These are phyloP conservation scores for Glarea lozoyensis DNA, from an alignment of 495 filamentous ascomycete genomes.

Conservation along the genomic window DNA sequence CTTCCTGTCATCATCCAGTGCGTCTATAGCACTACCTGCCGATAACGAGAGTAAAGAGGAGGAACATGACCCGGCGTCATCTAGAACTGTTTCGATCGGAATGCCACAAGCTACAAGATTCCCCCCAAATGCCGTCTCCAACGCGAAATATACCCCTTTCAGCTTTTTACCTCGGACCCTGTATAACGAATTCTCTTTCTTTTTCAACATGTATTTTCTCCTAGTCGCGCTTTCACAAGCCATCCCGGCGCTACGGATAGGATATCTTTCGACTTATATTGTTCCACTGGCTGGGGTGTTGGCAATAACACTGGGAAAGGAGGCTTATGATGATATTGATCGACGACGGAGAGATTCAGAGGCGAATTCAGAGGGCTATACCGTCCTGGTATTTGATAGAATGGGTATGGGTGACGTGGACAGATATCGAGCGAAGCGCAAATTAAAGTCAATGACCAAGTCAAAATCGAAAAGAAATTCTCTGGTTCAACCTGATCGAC, in stretches of 20 bases:
- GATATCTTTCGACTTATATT: conserved; percentile 91
- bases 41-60: conserved; percentile 31
- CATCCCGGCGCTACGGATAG: conserved; percentile 80
- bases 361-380: conserved; percentile 88
- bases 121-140: conserved; percentile 84
- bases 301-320: conserved; percentile 85
- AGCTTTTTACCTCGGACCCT: conserved; percentile 89
- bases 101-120: conserved; percentile 43
- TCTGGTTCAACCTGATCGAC: conserved; percentile 25
- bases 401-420: conserved; percentile 22
- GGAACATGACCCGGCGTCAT: conserved; percentile 44
- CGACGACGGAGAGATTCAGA: conserved; percentile 80
- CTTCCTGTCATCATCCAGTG: conserved; percentile 35
- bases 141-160: conserved; percentile 96
- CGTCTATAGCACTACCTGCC: conserved; percentile 17
- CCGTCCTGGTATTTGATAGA: conserved; percentile 60
- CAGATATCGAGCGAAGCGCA: conserved; percentile 25
- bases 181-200: conserved; percentile 99
- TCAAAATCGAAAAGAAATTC: conserved; percentile 24
- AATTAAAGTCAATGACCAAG: conserved; percentile 29
- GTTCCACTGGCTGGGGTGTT: conserved; percentile 90
- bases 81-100: conserved; percentile 41
- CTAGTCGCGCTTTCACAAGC: conserved; percentile 90
- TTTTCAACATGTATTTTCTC: conserved; percentile 98
- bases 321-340: conserved; percentile 89